Percentiles rank a stretch among this genome's conserved stretches.
Evolutionary conservation across 805 yeast genomes (phyloP).

Genomic region (Ogataea trehalophila): DNA sequence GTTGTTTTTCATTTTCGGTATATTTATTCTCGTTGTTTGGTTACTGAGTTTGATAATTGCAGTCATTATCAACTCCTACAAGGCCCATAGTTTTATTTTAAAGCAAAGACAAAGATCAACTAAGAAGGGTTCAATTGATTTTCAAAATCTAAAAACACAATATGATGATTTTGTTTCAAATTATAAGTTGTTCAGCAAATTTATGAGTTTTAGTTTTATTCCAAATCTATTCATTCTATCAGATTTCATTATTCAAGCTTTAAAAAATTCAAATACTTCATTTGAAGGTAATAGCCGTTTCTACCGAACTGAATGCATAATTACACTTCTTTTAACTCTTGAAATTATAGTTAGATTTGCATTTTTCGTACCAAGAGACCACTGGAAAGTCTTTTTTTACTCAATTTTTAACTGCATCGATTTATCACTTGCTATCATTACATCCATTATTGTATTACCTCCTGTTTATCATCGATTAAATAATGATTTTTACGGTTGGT

Average conservation of each 20-base stretch:
- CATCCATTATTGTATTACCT: conserved; percentile 52
- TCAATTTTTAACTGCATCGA: conserved; percentile 53
- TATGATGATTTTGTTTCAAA: conserved; percentile 12
- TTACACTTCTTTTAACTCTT: conserved; percentile 41
- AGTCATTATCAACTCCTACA: conserved; percentile 77
- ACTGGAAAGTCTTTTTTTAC: conserved; percentile 49
- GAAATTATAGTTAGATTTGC: conserved; percentile 56
- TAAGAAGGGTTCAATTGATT: conserved; percentile 3
- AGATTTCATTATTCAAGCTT: conserved; percentile 48
- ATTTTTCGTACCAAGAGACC: conserved; percentile 40
- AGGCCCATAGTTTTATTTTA: conserved; percentile 48
- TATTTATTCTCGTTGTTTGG: conserved; percentile 78
- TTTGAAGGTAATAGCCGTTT: conserved; percentile 21
- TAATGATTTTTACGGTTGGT: conserved; percentile 63
- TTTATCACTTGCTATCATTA: conserved; percentile 52
- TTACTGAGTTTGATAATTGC: conserved; percentile 79
- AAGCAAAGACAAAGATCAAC: conserved; percentile 4
- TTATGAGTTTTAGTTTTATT: conserved; percentile 33
- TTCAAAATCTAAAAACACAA: neutral
- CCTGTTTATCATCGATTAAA: conserved; percentile 43
- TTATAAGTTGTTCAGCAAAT: conserved; percentile 16
- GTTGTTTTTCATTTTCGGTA: conserved; percentile 64
- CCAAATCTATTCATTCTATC: conserved; percentile 36
- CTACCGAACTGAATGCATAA: conserved; percentile 41
- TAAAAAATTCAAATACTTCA: conserved; percentile 33